Conservation (phyloP, 371 early-diverging fungal genomes). For the Rhizopus delemar region DNA sequence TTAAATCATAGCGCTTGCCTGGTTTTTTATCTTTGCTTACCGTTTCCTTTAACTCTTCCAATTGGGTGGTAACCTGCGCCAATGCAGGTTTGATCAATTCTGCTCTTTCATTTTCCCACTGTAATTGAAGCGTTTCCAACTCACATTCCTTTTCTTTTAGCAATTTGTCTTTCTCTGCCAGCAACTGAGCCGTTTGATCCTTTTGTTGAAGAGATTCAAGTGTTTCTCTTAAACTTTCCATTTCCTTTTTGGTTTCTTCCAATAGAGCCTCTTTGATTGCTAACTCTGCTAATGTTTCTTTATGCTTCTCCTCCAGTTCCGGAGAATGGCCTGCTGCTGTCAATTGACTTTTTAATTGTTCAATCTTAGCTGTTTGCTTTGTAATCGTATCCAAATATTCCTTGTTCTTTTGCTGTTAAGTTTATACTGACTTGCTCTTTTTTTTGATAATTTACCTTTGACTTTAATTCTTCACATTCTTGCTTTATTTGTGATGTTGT, state of each 20-base stretch:
- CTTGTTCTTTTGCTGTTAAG: conserved; percentile 26
- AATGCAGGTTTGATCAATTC: conserved; percentile 44
- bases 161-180: conserved; percentile 38
- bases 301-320: conserved; percentile 10
- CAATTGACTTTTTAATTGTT: conserved; percentile 30
- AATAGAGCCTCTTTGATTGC: conserved; percentile 28
- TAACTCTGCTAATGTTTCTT: conserved; percentile 16
- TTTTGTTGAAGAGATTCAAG: background rate
- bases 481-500: conserved; percentile 36
- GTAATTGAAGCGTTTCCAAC: conserved; percentile 32
- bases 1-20: background rate
- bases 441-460: conserved; percentile 24
- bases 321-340: background rate
- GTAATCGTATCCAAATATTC: conserved; percentile 41
- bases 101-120: conserved; percentile 41
- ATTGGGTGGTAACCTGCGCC: conserved; percentile 36
- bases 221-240: background rate
- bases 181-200: conserved; percentile 5
- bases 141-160: conserved; percentile 34
- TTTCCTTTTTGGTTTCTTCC: conserved; percentile 26
- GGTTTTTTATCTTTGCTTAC: conserved; percentile 18
- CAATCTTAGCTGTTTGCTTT: conserved; percentile 40
- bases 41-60: conserved; percentile 42
- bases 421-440: background rate
- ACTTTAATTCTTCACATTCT: conserved; percentile 46